These are phyloP conservation scores for Peronospora destructor DNA, from an alignment of 352 stramenopile genomes.

Conservation along the genomic window DNA sequence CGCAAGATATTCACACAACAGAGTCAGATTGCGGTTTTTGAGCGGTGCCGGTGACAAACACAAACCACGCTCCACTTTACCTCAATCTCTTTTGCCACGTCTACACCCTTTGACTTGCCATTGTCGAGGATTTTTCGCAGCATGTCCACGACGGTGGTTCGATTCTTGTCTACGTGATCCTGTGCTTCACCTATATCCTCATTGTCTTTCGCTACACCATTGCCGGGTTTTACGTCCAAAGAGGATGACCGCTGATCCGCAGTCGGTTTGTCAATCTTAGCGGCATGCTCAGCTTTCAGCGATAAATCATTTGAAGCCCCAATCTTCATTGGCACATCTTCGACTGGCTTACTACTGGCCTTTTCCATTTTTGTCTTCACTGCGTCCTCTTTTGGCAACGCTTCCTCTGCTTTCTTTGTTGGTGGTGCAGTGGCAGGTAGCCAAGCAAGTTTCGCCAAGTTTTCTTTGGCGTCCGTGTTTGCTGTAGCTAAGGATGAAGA, in stretches of 20 bases:
- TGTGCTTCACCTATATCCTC: conserved; percentile 30
- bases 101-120: conserved; percentile 28
- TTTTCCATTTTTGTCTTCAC: conserved; percentile 16
- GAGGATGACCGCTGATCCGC: conserved; percentile 9
- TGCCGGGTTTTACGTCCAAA: conserved; percentile 6
- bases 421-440: conserved; percentile 1
- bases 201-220: conserved; percentile 13
- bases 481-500: conserved; percentile 5
- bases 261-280: conserved; percentile 1
- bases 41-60: not conserved
- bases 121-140: conserved; percentile 50
- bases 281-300: conserved; percentile 7
- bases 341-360: not conserved
- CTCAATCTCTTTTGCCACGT: conserved; percentile 69
- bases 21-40: conserved; percentile 1
- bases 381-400: conserved; percentile 4
- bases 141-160: conserved; percentile 59
- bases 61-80: conserved; percentile 14
- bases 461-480: conserved; percentile 13
- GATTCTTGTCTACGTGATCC: conserved; percentile 47
- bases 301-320: not conserved
- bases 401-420: conserved; percentile 14
- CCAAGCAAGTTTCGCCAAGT: not conserved
- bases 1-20: conserved; percentile 4
- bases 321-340: conserved; percentile 3